Base-by-base conservation (phyloP, 2,329 filamentous ascomycete genomes). In the Microdochium bolleyi region DNA sequence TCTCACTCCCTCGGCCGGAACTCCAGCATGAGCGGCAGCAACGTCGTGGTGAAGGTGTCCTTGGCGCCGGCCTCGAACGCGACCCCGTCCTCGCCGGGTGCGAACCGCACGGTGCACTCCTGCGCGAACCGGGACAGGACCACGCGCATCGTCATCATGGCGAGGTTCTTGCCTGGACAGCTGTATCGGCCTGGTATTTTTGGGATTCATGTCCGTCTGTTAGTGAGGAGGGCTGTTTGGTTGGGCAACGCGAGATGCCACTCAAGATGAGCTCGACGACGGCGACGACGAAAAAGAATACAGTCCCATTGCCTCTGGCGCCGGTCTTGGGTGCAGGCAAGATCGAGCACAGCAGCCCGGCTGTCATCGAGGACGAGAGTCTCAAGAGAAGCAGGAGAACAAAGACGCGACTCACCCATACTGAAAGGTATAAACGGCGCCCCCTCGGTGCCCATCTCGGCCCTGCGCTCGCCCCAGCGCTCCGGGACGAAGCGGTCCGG, bases 101-200 rank as follows among this genome's bases (percentile, higher is more conserved):
- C 61, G 24, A 63, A 62, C 0, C 49, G 38, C n/a, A 62, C 51
- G 32, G 60, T 56, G 24, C 59, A 61, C 7, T 56, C 49, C 48
- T 56, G 52, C 7, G 51, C 51, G 2, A 61, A 37, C 25, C 51
- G 49, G 7, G 52, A 58, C n/a, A 62, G 38, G 5, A 55, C 41
- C n/a, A 60, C 55, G 3, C 60, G 54, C 49, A 62, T 24, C 13
- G 41, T 51, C 34, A 62, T 55, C 24, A 60, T 54, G 5, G 56
- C 59, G 21, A 64, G 22, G 13, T 57, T 54, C 52, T 63, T 64
- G 5, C 62, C 61, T 4, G 56, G 52, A 24, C 61, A 64, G 10
- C 41, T 19, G 24, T 57, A 61, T 1, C 53, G 34, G 1, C 61
- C 56, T 56, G 22, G 11, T 24, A 4, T 27, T 54, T 30, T 19